These are phyloP conservation scores for Russula virescens DNA, from an alignment of 768 basidiomycete species.

Conservation along the genomic window DNA sequence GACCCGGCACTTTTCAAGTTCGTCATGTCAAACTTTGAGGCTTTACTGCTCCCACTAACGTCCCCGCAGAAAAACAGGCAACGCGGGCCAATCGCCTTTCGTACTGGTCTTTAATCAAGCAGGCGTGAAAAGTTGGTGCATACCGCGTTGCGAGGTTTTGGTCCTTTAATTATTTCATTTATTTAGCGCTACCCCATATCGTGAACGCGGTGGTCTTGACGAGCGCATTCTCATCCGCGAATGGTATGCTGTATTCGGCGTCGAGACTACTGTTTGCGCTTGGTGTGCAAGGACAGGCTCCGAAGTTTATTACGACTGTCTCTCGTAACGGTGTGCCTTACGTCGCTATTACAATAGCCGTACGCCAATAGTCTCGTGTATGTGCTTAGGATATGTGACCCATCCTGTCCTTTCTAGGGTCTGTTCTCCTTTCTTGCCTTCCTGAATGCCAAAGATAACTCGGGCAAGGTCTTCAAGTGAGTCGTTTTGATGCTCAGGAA, in stretches of 20 bases:
- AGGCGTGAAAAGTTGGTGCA: constrained; percentile 20
- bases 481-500: neutral
- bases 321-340: constrained; percentile 17
- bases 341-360: constrained; percentile 14
- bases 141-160: no score
- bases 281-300: constrained; percentile 22
- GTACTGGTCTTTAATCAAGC: constrained; percentile 22
- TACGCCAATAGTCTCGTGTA: neutral
- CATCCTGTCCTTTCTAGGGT: constrained; percentile 1
- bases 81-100: constrained; percentile 23
- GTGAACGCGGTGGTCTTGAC: constrained; percentile 23
- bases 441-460: constrained; percentile 12
- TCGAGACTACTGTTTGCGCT: constrained; percentile 22
- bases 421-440: constrained; percentile 22
- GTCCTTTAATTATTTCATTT: neutral
- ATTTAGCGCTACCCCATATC: constrained; percentile 21
- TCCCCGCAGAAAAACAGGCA: constrained; percentile 15
- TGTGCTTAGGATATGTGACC: neutral
- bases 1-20: constrained; percentile 22
- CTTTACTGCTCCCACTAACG: neutral
- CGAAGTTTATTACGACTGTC: constrained; percentile 15
- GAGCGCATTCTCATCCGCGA: constrained; percentile 24
- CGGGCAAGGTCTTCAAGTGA: constrained; percentile 22
- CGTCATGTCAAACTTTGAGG: neutral
- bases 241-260: constrained; percentile 22